Conservation (phyloP, 345 rosid species). For the Lepidium didymum region DNA sequence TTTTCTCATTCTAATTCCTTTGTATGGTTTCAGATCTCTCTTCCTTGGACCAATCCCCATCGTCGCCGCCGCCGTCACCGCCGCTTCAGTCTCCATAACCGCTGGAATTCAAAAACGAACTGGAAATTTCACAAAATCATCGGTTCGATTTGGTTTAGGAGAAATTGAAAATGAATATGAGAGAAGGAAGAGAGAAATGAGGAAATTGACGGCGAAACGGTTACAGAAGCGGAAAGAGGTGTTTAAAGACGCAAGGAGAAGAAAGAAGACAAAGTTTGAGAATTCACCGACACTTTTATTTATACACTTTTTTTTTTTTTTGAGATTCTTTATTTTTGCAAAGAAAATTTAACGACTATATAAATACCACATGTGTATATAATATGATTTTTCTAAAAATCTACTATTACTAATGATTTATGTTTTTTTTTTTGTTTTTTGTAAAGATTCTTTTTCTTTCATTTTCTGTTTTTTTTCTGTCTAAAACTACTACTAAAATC, state of each 20-base stretch:
- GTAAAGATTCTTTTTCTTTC: not conserved
- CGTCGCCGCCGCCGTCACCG: constrained; percentile 10
- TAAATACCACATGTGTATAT: no score
- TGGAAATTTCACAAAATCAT: not conserved
- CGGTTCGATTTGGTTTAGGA: not conserved
- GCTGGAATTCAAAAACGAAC: not conserved
- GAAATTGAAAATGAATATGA: not conserved
- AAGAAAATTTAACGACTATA: no score
- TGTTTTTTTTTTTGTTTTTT: not conserved
- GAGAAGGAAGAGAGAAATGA: not conserved
- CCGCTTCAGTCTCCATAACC: constrained; percentile 35
- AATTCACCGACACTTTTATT: constrained; percentile 22
- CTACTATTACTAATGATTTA: not conserved
- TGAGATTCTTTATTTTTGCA: not conserved
- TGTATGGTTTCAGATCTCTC: constrained; percentile 48
- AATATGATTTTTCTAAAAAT: no score
- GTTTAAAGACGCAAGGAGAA: constrained; percentile 12
- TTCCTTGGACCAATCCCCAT: constrained; percentile 30
- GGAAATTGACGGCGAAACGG: constrained; percentile 6
- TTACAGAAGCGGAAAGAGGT: not conserved
- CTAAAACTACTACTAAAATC: no score
- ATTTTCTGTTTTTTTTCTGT: no score
- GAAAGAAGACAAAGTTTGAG: not conserved
- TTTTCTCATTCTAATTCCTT: constrained; percentile 98
- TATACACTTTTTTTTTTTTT: not conserved